Evolutionary conservation across 768 basidiomycete genomes (phyloP).

Genomic region (Tylopilus felleus): DNA sequence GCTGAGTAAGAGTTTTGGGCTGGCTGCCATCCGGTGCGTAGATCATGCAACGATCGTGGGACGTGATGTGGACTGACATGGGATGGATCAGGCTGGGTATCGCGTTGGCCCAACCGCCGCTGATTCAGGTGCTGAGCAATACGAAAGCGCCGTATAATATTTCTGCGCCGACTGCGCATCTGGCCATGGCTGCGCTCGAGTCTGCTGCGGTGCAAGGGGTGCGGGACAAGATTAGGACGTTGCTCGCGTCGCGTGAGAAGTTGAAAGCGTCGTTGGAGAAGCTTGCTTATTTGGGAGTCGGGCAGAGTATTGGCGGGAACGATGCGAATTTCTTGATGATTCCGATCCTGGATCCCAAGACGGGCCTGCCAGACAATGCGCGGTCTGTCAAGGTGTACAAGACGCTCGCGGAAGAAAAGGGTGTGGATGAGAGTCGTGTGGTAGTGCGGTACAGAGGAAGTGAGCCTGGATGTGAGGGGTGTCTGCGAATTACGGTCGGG

Average conservation of each 20-base stretch:
- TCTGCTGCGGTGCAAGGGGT: slow-evolving; percentile 59
- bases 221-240: slow-evolving; percentile 57
- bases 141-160: slow-evolving; percentile 99
- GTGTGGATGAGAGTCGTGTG: slow-evolving; percentile 77
- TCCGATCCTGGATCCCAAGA: slow-evolving; percentile 56
- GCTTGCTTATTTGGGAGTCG: slow-evolving; percentile 54
- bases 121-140: slow-evolving; percentile 89
- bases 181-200: slow-evolving; percentile 78
- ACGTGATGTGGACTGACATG: neutral
- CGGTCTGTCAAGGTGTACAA: slow-evolving; percentile 70
- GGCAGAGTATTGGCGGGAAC: slow-evolving; percentile 70
- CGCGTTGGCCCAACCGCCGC: slow-evolving; percentile 82
- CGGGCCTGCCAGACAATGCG: slow-evolving; percentile 47
- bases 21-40: slow-evolving; percentile 88
- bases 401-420: slow-evolving; percentile 76
- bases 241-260: slow-evolving; percentile 53
- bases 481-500: slow-evolving; percentile 87
- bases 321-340: slow-evolving; percentile 90
- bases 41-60: neutral
- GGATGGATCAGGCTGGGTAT: slow-evolving; percentile 69
- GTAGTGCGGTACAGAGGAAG: slow-evolving; percentile 89
- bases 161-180: slow-evolving; percentile 80
- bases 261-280: slow-evolving; percentile 51
- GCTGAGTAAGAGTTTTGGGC: slow-evolving; percentile 91
- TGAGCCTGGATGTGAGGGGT: slow-evolving; percentile 83